phyloP scores from a whole-genome alignment of 2,329 filamentous ascomycete species.

The Sphaerulina populicola region DNA sequence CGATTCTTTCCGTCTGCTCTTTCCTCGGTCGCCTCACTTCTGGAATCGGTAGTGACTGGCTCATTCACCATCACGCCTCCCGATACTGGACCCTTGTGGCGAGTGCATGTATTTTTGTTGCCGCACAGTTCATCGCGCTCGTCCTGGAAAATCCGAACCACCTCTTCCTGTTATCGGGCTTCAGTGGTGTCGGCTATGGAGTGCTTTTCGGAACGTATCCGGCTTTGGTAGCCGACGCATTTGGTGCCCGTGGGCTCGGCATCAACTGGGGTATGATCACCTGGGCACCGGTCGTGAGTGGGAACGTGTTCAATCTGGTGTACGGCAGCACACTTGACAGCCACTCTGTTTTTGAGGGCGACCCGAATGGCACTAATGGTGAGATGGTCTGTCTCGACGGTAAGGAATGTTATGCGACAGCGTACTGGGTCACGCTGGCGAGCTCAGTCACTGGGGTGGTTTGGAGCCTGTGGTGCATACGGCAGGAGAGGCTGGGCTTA shows the following conservation, averaged over 20 bases:
- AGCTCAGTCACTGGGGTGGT: slow-evolving; percentile 61
- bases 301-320: slow-evolving; percentile 85
- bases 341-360: slow-evolving; percentile 63
- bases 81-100: slow-evolving; percentile 85
- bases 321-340: slow-evolving; percentile 78
- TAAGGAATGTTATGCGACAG: slow-evolving; percentile 67
- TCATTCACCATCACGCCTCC: slow-evolving; percentile 72
- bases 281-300: slow-evolving; percentile 73
- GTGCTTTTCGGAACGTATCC: slow-evolving; percentile 92
- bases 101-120: slow-evolving; percentile 66
- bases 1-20: slow-evolving; percentile 80
- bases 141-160: slow-evolving; percentile 67
- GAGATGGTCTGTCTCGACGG: slow-evolving; percentile 70
- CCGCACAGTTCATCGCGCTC: slow-evolving; percentile 70
- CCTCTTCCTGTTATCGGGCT: slow-evolving; percentile 67
- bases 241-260: slow-evolving; percentile 78
- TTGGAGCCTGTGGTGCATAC: slow-evolving; percentile 63
- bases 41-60: slow-evolving; percentile 80
- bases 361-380: slow-evolving; percentile 32
- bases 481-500: slow-evolving; percentile 27
- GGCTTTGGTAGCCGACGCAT: slow-evolving; percentile 75
- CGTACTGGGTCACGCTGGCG: slow-evolving; percentile 69
- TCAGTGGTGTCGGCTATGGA: slow-evolving; percentile 84
- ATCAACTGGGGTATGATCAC: slow-evolving; percentile 98
- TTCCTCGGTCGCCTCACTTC: slow-evolving; percentile 68